Evolutionary conservation across 306 rosid species (phyloP), one percentile per base, ranked within the genome.

Genomic region (Gastrolobium bilobum): DNA sequence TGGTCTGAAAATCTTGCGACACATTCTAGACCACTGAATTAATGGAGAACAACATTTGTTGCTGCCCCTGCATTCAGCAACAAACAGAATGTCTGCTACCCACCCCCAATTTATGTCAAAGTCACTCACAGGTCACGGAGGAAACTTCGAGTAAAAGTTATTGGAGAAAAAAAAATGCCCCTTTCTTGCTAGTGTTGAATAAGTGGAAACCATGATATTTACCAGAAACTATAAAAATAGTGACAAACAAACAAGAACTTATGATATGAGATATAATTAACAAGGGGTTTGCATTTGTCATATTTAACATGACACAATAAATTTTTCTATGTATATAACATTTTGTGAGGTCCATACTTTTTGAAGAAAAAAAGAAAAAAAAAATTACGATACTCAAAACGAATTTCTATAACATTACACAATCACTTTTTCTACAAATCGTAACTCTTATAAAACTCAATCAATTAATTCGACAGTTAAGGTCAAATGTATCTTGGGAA

Each of bases 401-500:
- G n/a, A n/a, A n/a, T n/a, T n/a, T n/a, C n/a, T n/a, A n/a, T n/a
- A n/a, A n/a, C n/a, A n/a, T n/a, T n/a, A n/a, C n/a, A n/a, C n/a
- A n/a, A n/a, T n/a, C n/a, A n/a, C n/a, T n/a, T n/a, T n/a, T n/a
- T n/a, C n/a, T n/a, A n/a, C n/a, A n/a, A n/a, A n/a, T n/a, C n/a
- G n/a, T n/a, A n/a, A n/a, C n/a, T n/a, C n/a, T n/a, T n/a, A n/a
- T n/a, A n/a, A n/a, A n/a, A n/a, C n/a, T n/a, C n/a, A n/a, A n/a
- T n/a, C n/a, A n/a, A n/a, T n/a, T n/a, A n/a, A n/a, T n/a, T n/a
- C n/a, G n/a, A 66, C 9, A 20, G 11, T 42, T 46, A 13, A 68
- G 43, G 57, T 61, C 65, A 44, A 59, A 79, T 60, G 39, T 73
- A 66, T 46, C 62, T 75, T 13, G 78, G 63, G 74, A 73, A 84